These are phyloP conservation scores for Glomus cerebriforme DNA, from an alignment of 192 early-diverging fungal genomes.

Conservation along the genomic window DNA sequence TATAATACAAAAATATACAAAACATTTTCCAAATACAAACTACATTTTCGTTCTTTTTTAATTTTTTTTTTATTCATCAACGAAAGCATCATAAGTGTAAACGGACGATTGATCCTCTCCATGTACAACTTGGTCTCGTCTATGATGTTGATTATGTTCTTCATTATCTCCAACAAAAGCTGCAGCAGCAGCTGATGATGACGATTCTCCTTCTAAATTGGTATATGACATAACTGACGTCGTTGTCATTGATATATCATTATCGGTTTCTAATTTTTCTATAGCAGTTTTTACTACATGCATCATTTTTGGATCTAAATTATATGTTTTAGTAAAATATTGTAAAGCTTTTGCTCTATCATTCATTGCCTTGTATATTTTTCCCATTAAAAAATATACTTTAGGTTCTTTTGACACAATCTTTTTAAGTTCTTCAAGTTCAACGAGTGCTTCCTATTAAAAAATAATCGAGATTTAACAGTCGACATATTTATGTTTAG, in stretches of 20 bases:
- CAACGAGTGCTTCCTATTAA: constrained; percentile 63
- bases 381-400: constrained; percentile 67
- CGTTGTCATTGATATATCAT: not conserved
- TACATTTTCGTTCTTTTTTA: not conserved
- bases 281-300: constrained; percentile 50
- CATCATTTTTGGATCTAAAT: constrained; percentile 52
- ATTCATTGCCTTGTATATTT: constrained; percentile 54
- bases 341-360: constrained; percentile 54
- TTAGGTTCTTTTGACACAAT: constrained; percentile 51
- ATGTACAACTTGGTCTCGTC: not conserved
- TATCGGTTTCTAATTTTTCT: constrained; percentile 40
- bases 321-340: constrained; percentile 65
- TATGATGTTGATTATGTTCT: not conserved
- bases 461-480: no score
- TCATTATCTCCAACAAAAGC: not conserved
- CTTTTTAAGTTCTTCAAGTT: constrained; percentile 62
- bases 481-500: no score
- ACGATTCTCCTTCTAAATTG: not conserved
- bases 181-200: not conserved
- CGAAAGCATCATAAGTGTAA: not conserved
- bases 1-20: not conserved
- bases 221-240: constrained; percentile 12
- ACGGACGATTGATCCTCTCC: not conserved
- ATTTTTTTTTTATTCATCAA: not conserved
- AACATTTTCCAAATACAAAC: not conserved